Evolutionary conservation across 2,329 filamentous ascomycete species (phyloP).

Genomic region (Pezicula radicicola): DNA sequence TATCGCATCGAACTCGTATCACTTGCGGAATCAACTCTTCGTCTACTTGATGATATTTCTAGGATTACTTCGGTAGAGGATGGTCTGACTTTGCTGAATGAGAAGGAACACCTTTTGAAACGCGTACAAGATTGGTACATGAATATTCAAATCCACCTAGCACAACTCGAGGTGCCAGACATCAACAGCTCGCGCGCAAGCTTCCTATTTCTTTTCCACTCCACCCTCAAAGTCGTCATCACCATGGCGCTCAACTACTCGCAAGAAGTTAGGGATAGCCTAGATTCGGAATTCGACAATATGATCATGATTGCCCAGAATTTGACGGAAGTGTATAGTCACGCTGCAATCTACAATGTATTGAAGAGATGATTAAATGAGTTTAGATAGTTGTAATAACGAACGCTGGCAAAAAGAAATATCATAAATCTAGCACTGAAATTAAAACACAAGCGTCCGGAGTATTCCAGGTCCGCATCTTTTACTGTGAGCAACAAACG

Average conservation of each 20-base stretch:
- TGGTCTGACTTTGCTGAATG: slow-evolving; percentile 23
- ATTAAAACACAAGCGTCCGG: no score
- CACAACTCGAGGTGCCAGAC: slow-evolving; percentile 11
- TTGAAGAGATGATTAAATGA: no score
- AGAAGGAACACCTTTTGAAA: slow-evolving; percentile 29
- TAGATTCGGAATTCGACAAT: no score
- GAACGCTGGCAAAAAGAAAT: no score
- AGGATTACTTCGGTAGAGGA: slow-evolving; percentile 17
- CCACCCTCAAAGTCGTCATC: slow-evolving; percentile 31
- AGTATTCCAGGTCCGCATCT: no score
- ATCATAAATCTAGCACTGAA: no score
- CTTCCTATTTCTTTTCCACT: slow-evolving; percentile 34
- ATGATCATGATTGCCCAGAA: no score
- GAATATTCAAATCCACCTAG: slow-evolving; percentile 24
- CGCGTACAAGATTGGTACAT: slow-evolving; percentile 32
- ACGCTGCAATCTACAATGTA: no score
- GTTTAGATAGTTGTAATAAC: no score
- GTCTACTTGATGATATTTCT: slow-evolving; percentile 30
- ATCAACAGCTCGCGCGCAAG: slow-evolving; percentile 27
- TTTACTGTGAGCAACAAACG: no score
- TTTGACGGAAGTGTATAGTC: no score
- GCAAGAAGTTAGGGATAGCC: slow-evolving; percentile 8
- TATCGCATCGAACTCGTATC: slow-evolving; percentile 28
- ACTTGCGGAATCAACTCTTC: slow-evolving; percentile 29
- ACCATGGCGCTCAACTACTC: slow-evolving; percentile 29